Evolutionary conservation across 2,329 filamentous ascomycete genomes (phyloP).

Genomic region (Aspergillus chevalieri): DNA sequence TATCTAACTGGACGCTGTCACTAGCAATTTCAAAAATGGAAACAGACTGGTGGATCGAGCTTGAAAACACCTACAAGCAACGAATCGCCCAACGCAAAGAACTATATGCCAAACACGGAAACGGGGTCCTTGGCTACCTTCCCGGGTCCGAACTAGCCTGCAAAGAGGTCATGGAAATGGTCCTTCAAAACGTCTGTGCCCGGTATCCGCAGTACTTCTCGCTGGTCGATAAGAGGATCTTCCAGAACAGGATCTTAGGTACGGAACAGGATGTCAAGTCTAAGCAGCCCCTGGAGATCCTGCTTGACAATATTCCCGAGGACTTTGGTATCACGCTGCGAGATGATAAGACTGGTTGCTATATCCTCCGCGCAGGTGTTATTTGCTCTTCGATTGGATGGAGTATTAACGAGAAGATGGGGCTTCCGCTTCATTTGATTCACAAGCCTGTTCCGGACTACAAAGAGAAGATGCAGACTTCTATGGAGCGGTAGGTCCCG

Average conservation of each 20-base stretch:
- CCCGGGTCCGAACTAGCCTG: conserved; percentile 73
- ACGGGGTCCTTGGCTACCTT: conserved; percentile 59
- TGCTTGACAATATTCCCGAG: conserved; percentile 74
- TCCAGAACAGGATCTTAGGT: conserved; percentile 64
- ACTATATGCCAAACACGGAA: conserved; percentile 59
- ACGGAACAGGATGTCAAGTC: conserved; percentile 56
- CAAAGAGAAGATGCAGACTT: conserved; percentile 79
- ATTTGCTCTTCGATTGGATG: conserved; percentile 77
- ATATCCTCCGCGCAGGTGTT: conserved; percentile 67
- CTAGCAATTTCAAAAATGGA: conserved; percentile 72
- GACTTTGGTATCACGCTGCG: conserved; percentile 75
- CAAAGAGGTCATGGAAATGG: conserved; percentile 85
- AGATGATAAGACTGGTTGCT: conserved; percentile 64
- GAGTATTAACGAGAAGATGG: conserved; percentile 70
- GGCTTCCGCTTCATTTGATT: conserved; percentile 62
- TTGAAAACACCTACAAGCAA: conserved; percentile 65
- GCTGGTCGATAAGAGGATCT: conserved; percentile 48
- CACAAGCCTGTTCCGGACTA: conserved; percentile 74
- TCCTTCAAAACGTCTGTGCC: conserved; percentile 68
- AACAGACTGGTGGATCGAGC: conserved; percentile 81
- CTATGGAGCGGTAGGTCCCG: conserved; percentile 65
- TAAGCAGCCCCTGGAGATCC: conserved; percentile 60
- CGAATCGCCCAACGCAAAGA: conserved; percentile 63
- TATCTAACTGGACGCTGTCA: no score
- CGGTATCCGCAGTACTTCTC: conserved; percentile 72